Base-by-base conservation (phyloP, 371 early-diverging fungal species). In the Mucor saturninus region DNA sequence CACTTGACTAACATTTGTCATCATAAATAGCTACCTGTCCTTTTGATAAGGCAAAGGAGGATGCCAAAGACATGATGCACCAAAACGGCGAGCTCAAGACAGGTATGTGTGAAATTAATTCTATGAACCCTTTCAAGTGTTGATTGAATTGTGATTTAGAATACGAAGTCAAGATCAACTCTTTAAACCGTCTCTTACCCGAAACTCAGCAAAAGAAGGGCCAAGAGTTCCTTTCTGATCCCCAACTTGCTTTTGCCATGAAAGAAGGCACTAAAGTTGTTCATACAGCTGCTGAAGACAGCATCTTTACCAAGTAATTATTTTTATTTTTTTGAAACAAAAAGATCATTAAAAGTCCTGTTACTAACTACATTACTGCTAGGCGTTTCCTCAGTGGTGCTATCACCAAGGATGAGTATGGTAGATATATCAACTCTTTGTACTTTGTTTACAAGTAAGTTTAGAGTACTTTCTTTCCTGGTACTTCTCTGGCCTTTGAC, bases 241-340 rank as follows among this genome's bases (percentile, higher is more conserved):
- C 80, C 58, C 75, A 80, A 52, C 62, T 81, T 31, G 81, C 81
- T 21, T 61, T 59, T 30, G 72, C 72, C 13, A 78, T 81, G 81
- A 75, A 77, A 38, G 81, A 86, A 69, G 83, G 85, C 21, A 86
- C 87, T 50, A 83, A 80, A 74, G 74, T 63, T 59, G 76, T 83
- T 48, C 87, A 86, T 64, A 71, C 64, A 37, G 77, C 77, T 35
- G 84, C 84, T 43, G 87, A 83, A 54, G 77, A 83, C 56, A 83
- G 84, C 43, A 69, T 80, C 43, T 86, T 86, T 56, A 75, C 84
- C 65, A 83, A 81, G 86, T 83, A 70, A 35, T 37, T 29, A 35
- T 9, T 32, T 15, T 15, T 30, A 50, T 11, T 11, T 13, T 62
- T 60, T 46, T 32, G 8, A 14, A 14, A 40, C n/a, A 40, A 9